Base-by-base conservation (phyloP, 1,284 basidiomycete species). In the Fomitiporia mediterranea region DNA sequence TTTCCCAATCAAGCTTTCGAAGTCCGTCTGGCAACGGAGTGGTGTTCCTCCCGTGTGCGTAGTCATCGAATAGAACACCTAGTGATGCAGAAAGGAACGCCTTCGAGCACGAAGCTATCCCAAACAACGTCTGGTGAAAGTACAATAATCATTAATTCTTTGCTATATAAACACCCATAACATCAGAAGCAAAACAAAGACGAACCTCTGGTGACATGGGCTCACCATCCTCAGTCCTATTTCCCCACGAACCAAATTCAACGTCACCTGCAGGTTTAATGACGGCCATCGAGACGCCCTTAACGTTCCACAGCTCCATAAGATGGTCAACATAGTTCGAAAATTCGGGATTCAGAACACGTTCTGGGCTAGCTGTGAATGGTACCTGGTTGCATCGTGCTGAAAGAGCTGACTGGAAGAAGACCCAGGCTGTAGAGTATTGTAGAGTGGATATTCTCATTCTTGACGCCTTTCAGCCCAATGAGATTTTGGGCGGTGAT, bases 31-130 rank as follows among this genome's bases (percentile, higher is more conserved):
- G 68, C 1, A 74, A 59, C 2, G 62, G 50, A 0, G 70, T 70
- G 2, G 59, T 48, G 53, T 73, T 70, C 15, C 60, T 57, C 4
- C 65, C 65, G 23, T 64, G 39, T 1, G 61, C 64, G 39, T 61
- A 68, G 38, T 69, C 67, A 28, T 70, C 63, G 8, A 75, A 66
- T n/a, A 74, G 62, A 9, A 76, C 63, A 0, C 74, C 75, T 2
- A 76, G 38, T 0, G 73, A 64, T 1, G 70, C 61, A 0, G 69
- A 65, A 0, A 73, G 67, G 62, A 78, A 77, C 0, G 75, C 69
- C 58, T 78, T 79, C 1, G 75, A 74, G 61, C 73, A 75, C 13
- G 75, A 77, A 1, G 68, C 76, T 39, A 79, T 69, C 2, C 61
- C 64, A 59, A 76, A 76, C 23, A 72, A 61, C 0, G 73, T 69